Percentiles rank a stretch among this genome's conserved stretches.
Evolutionary conservation across 192 early-diverging fungal genomes (phyloP).

Genomic region (Gryganskiella cystojenkinii): DNA sequence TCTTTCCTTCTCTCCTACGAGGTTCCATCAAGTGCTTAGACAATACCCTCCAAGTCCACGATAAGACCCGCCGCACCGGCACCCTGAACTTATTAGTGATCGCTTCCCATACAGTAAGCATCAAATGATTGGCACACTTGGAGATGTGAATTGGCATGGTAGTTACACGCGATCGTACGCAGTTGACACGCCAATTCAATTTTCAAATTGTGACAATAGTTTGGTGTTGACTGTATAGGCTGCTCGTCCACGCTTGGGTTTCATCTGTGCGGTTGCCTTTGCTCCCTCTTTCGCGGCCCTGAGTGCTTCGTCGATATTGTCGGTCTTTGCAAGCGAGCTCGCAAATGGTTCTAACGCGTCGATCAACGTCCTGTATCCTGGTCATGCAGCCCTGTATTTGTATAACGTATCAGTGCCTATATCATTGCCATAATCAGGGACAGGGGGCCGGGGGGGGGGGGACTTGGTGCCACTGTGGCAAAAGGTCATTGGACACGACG

Average conservation of each 20-base stretch:
- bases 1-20: too few relatives aligned
- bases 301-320: constrained; percentile 57
- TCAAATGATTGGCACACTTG: too few relatives aligned
- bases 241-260: constrained; percentile 72
- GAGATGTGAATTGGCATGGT: too few relatives aligned
- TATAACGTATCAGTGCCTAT: constrained; percentile 68
- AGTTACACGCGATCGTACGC: too few relatives aligned
- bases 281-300: constrained; percentile 65
- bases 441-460: too few relatives aligned
- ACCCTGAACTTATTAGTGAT: constrained; percentile 56
- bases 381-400: constrained; percentile 74
- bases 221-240: too few relatives aligned
- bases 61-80: constrained; percentile 73
- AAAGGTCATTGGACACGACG: too few relatives aligned
- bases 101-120: constrained; percentile 63
- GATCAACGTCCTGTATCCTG: constrained; percentile 79
- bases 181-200: too few relatives aligned
- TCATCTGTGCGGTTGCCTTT: constrained; percentile 62
- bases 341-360: constrained; percentile 79
- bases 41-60: constrained; percentile 63
- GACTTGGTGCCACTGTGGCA: too few relatives aligned
- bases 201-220: too few relatives aligned
- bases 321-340: constrained; percentile 52
- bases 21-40: too few relatives aligned
- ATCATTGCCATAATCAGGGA: too few relatives aligned